Percentiles rank a stretch among this genome's conserved stretches.
phyloP scores from a whole-genome alignment of 2,329 filamentous ascomycete species.

The Penicillium sp. region DNA sequence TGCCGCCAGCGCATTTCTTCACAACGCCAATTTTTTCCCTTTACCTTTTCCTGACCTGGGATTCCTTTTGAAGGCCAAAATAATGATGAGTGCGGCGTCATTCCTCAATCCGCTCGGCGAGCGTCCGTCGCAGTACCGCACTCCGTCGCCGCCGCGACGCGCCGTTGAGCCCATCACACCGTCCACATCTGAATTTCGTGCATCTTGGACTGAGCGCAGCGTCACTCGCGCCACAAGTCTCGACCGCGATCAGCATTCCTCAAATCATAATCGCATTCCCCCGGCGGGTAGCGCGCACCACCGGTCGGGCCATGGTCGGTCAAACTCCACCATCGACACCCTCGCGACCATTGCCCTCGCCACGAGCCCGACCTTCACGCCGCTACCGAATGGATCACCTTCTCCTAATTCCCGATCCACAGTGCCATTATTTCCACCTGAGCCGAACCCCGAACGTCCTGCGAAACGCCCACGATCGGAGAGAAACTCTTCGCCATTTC shows the following conservation, averaged over 20 bases:
- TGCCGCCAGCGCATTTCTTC: conserved; percentile 31
- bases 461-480: conserved; percentile 58
- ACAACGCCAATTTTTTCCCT: conserved; percentile 20
- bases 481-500: conserved; percentile 43
- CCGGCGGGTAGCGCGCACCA: conserved; percentile 23
- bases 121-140: conserved; percentile 42
- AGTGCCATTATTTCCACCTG: conserved; percentile 27
- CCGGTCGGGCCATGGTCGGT: conserved; percentile 39
- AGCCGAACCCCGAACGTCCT: conserved; percentile 44
- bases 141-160: conserved; percentile 44
- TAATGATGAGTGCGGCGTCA: conserved; percentile 39
- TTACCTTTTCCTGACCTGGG: conserved; percentile 8
- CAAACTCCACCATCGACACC: conserved; percentile 45
- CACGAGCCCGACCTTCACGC: conserved; percentile 43
- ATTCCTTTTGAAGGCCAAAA: conserved; percentile 12
- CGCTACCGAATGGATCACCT: conserved; percentile 30
- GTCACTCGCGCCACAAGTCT: conserved; percentile 21
- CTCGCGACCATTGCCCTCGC: conserved; percentile 49
- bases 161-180: conserved; percentile 45
- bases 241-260: conserved; percentile 20
- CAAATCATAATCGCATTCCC: conserved; percentile 20
- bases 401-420: conserved; percentile 23
- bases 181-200: conserved; percentile 27
- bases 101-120: conserved; percentile 32
- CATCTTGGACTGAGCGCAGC: conserved; percentile 29